These are phyloP conservation scores for Sporothrix protearum DNA, from an alignment of 2,329 filamentous ascomycete species.

Conservation along the genomic window DNA sequence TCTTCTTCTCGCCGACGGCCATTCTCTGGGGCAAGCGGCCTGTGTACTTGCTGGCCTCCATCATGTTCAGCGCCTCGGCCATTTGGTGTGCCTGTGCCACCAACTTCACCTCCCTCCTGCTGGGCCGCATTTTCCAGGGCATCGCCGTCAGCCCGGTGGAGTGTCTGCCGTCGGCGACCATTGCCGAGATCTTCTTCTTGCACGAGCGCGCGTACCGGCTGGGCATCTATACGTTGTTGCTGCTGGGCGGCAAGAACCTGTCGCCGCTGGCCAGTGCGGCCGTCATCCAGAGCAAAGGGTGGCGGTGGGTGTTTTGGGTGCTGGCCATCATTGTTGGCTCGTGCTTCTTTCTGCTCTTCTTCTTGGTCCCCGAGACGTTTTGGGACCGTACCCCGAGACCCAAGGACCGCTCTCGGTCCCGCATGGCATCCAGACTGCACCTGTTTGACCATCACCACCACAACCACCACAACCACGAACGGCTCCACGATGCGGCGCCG, in stretches of 20 bases:
- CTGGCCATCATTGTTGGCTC: constrained; percentile 75
- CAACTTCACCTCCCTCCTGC: constrained; percentile 71
- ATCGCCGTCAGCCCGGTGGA: constrained; percentile 86
- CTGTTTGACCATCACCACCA: neutral
- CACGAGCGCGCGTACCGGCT: constrained; percentile 91
- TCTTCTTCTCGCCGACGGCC: constrained; percentile 82
- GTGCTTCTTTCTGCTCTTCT: constrained; percentile 68
- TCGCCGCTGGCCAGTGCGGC: constrained; percentile 82
- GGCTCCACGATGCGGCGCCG: too few relatives aligned
- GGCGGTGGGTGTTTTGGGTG: constrained; percentile 93
- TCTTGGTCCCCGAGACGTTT: constrained; percentile 93
- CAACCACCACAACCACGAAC: neutral
- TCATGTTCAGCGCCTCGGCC: constrained; percentile 72
- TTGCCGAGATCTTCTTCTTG: constrained; percentile 94
- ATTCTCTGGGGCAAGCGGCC: constrained; percentile 89
- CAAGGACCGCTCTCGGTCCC: constrained; percentile 24
- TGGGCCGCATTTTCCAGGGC: constrained; percentile 83
- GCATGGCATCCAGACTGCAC: constrained; percentile 9
- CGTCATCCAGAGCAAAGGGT: constrained; percentile 71
- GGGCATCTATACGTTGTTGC: constrained; percentile 84
- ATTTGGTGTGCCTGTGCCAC: constrained; percentile 86
- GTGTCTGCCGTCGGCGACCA: constrained; percentile 86
- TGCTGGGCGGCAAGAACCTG: constrained; percentile 88
- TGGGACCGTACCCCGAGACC: constrained; percentile 77
- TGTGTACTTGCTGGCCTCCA: constrained; percentile 74